Conservation (phyloP, 768 basidiomycete genomes). For the Lentinula edodes region DNA sequence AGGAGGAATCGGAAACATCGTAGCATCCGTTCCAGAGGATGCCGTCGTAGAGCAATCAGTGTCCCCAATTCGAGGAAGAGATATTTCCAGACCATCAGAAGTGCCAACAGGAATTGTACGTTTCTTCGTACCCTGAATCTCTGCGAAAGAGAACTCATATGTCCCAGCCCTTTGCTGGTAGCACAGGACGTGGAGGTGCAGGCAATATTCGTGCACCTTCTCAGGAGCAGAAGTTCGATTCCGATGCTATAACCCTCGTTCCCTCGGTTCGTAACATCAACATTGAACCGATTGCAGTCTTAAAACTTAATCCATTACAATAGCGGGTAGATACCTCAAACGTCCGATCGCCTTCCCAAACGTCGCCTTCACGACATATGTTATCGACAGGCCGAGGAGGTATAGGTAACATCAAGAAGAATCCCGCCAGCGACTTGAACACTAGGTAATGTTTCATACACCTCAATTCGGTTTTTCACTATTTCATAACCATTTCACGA, state of each 20-base stretch:
- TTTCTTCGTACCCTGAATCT: neutral
- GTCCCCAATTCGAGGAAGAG: slow-evolving; percentile 1
- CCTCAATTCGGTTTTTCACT: neutral
- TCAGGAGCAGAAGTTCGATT: neutral
- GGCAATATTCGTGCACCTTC: neutral
- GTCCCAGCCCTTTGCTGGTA: neutral
- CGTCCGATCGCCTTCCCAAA: neutral
- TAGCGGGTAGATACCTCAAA: neutral
- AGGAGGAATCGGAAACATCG: slow-evolving; percentile 2
- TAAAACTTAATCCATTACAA: neutral
- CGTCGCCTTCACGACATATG: neutral
- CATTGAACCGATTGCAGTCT: neutral
- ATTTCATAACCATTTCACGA: neutral
- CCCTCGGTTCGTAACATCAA: neutral
- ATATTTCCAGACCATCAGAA: neutral
- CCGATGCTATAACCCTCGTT: slow-evolving; percentile 1
- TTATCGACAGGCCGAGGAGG: slow-evolving; percentile 3
- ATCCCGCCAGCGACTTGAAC: neutral
- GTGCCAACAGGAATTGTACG: neutral
- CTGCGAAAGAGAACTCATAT: neutral
- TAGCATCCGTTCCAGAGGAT: neutral
- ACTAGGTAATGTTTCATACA: neutral
- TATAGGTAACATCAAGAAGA: slow-evolving; percentile 2
- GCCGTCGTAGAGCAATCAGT: neutral
- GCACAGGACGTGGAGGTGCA: neutral